Percentiles rank a stretch among this genome's conserved stretches.
These are phyloP conservation scores for Saccharomycopsis fodiens DNA, from an alignment of 805 yeast genomes.

Conservation along the genomic window DNA sequence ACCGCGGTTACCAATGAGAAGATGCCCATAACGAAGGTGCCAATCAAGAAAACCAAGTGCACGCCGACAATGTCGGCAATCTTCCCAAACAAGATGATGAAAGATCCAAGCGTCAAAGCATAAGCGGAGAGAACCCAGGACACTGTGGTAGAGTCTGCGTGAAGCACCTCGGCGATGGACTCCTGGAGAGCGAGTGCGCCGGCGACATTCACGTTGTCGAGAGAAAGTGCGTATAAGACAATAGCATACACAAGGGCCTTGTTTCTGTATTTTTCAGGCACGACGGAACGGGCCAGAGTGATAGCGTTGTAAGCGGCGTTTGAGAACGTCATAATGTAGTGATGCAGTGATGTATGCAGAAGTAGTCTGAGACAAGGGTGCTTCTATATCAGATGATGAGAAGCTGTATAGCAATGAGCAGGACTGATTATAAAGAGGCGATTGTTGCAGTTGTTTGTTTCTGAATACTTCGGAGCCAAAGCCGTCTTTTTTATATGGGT, in stretches of 20 bases:
- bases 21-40: conserved; percentile 32
- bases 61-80: conserved; percentile 35
- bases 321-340: no score
- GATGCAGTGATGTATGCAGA: no score
- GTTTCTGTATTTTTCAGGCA: neutral
- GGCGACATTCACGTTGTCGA: conserved; percentile 13
- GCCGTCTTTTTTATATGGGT: no score
- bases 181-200: conserved; percentile 6
- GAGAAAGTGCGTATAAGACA: conserved; percentile 4
- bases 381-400: neutral
- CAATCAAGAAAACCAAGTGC: conserved; percentile 25
- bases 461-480: no score
- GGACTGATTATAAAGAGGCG: no score
- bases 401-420: neutral
- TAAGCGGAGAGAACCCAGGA: conserved; percentile 38
- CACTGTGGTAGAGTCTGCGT: conserved; percentile 7
- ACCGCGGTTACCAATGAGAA: conserved; percentile 31
- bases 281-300: no score
- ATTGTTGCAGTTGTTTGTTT: no score
- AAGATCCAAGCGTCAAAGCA: conserved; percentile 39
- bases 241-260: neutral
- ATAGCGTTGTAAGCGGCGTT: no score
- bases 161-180: conserved; percentile 5
- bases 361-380: no score
- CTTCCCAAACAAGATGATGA: conserved; percentile 36